These are phyloP conservation scores for Suillus ampliporus DNA, from an alignment of 768 basidiomycete species.

Conservation along the genomic window DNA sequence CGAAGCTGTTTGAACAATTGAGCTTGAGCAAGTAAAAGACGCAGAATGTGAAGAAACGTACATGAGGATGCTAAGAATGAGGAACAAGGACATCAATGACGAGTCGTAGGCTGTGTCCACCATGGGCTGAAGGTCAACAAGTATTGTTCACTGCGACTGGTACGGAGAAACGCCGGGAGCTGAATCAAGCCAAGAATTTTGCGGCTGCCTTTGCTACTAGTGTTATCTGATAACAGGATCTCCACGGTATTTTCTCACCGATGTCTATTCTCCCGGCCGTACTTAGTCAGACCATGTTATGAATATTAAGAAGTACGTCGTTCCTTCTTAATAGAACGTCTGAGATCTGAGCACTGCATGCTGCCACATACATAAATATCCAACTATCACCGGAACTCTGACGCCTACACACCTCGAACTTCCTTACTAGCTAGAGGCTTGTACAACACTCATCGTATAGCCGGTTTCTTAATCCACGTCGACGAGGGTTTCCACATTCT, in stretches of 20 bases:
- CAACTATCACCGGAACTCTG: not conserved
- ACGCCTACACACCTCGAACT: not conserved
- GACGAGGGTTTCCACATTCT: not conserved
- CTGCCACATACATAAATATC: not conserved
- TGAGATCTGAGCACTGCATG: not conserved
- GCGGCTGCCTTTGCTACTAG: slow-evolving; percentile 12
- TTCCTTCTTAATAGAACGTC: too few relatives aligned
- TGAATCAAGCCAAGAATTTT: slow-evolving; percentile 37
- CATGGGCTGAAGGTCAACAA: slow-evolving; percentile 5
- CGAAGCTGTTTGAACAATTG: slow-evolving; percentile 41
- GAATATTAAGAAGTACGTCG: too few relatives aligned
- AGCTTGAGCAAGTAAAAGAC: not conserved
- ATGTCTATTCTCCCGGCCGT: too few relatives aligned
- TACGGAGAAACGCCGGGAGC: not conserved
- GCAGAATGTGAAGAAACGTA: slow-evolving; percentile 25
- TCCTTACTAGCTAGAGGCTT: not conserved
- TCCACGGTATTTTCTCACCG: slow-evolving; percentile 15
- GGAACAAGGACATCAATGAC: slow-evolving; percentile 47
- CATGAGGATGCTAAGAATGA: slow-evolving; percentile 57
- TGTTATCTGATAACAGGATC: not conserved
- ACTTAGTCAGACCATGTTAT: too few relatives aligned
- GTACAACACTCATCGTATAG: not conserved
- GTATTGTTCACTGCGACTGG: not conserved
- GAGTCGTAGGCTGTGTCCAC: slow-evolving; percentile 32
- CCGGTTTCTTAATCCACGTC: not conserved